Base-by-base conservation (phyloP, 148 eudicot genomes). In the Silene uniflora region DNA sequence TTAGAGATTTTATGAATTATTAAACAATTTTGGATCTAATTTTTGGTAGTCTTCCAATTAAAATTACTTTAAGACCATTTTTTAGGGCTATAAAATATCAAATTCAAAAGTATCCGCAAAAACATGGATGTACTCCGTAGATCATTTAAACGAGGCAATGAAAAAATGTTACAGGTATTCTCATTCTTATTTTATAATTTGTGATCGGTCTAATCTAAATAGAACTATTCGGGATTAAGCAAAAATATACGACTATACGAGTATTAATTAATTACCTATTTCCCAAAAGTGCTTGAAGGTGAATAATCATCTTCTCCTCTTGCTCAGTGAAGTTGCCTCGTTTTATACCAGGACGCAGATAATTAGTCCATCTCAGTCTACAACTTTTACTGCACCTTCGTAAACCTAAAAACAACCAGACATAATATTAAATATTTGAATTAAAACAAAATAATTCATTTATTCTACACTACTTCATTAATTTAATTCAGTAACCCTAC, bases 241-340 rank as follows among this genome's bases (percentile, higher is more conserved):
- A 47, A 49, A 9, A 49, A 9, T 10, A 49, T 49, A 49, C 16
- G 2, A 49, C 16, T 49, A 49, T 49, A 47, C 13, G 54, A 47
- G 55, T 49, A 52, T 52, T 52, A 52, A 16, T 65, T 73, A 72
- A 32, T 47, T 81, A 93, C 98, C 93, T 81, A 63, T 93, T 93
- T 66, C 98, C 98, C 12, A 93, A 86, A 75, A 93, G 97, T 27
- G 92, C 97, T 91, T 93, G 98, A 67, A 93, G 97, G 79, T 93
- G 97, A 71, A 91, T 80, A 18, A 93, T 93, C 93, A 87, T 93
- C 85, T 89, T 89, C 82, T 93, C 98, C 71, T 93, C 98, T 60
- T 85, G 86, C 61, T 86, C 93, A n/a, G 85, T 89, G 81, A 93
- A 93, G 77, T 86, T 87, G n/a, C 98, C 98, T 12, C 98, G 88